Evolutionary conservation across 1,284 basidiomycete genomes (phyloP), one percentile per base, ranked within the genome.

Genomic region (Cutaneotrichosporon curvatum): DNA sequence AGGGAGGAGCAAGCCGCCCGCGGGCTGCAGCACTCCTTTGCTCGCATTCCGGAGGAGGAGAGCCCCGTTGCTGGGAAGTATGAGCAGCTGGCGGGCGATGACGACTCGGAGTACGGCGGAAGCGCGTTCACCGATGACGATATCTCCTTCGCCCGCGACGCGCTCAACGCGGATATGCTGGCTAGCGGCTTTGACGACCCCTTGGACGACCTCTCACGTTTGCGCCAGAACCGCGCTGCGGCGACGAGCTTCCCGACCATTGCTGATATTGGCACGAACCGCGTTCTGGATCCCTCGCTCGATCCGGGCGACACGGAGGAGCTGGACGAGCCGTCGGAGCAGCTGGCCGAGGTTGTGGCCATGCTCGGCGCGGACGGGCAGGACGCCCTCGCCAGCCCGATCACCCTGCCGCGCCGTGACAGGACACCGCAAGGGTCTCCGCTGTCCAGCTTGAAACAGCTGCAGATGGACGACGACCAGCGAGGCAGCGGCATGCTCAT

Each of bases 401-500:
- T 22, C 14, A 7, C 22, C 6, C 23, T 46, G 4, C 33, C 42
- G 4, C 34, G 21, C 12, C 25, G 19, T n/a, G n/a, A n/a, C n/a
- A n/a, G n/a, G n/a, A n/a, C n/a, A n/a, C n/a, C 30, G 28, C 43
- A 28, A 4, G 23, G 38, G 8, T 23, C 38, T 5, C 18, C 23
- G 23, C 23, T 23, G 10, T 22, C 38, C 11, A 16, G 18, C 23
- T 15, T n/a, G 33, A 8, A 14, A 18, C 33, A 14, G n/a, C n/a
- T n/a, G n/a, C n/a, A 51, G 19, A 35, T 28, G 15, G 22, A 33
- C 19, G 16, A 22, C 22, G 63, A 65, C 40, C 65, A 66, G 54
- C 50, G 70, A 30, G 67, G 61, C 8, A 70, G 67, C 44, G 65
- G 65, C 2, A 30, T 70, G 16, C 62, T 72, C 36, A 71, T 72